A percentile compares a stretch with the other conserved stretches of the same genome.
phyloP scores from a whole-genome alignment of 768 basidiomycete species.

The Lactarius pseudohatsudake region DNA sequence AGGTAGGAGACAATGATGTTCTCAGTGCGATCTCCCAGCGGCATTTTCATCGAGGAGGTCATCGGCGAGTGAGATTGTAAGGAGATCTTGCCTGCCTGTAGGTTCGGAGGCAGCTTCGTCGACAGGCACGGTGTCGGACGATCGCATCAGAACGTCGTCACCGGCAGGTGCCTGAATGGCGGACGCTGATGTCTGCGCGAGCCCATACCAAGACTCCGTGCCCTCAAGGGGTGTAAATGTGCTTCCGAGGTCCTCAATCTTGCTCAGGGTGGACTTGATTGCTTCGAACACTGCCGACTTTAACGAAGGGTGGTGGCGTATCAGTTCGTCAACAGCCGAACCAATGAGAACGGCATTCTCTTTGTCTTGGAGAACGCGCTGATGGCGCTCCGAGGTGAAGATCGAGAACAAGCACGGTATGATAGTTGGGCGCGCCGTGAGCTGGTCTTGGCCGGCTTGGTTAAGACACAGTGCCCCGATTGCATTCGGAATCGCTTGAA shows the following conservation, averaged over 20 bases:
- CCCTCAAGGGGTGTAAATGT: conserved; percentile 55
- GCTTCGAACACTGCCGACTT: conserved; percentile 79
- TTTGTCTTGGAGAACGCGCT: conserved; percentile 85
- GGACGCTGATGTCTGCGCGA: conserved; percentile 36
- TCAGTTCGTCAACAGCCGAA: conserved; percentile 89
- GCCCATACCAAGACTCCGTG: conserved; percentile 65
- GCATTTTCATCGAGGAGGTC: conserved; percentile 21
- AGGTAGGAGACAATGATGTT: conserved; percentile 76
- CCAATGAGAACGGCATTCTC: conserved; percentile 91
- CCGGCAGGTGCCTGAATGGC: conserved; percentile 5
- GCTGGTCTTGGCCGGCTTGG: conserved; percentile 79
- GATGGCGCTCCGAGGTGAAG: conserved; percentile 81
- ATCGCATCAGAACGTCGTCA: conserved; percentile 28
- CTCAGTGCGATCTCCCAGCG: conserved; percentile 56
- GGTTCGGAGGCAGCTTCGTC: conserved; percentile 20
- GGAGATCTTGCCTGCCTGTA: conserved; percentile 9
- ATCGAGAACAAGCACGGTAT: conserved; percentile 83
- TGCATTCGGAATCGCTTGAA: conserved; percentile 91
- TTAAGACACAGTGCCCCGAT: conserved; percentile 97
- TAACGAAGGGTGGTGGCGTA: conserved; percentile 90
- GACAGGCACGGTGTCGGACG: conserved; percentile 12
- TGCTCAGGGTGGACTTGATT: conserved; percentile 64
- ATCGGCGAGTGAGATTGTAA: conserved; percentile 13
- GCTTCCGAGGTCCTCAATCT: conserved; percentile 73
- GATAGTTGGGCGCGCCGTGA: conserved; percentile 72